These are phyloP conservation scores for Chiua sp. DNA, from an alignment of 1,284 basidiomycete genomes.

Conservation along the genomic window DNA sequence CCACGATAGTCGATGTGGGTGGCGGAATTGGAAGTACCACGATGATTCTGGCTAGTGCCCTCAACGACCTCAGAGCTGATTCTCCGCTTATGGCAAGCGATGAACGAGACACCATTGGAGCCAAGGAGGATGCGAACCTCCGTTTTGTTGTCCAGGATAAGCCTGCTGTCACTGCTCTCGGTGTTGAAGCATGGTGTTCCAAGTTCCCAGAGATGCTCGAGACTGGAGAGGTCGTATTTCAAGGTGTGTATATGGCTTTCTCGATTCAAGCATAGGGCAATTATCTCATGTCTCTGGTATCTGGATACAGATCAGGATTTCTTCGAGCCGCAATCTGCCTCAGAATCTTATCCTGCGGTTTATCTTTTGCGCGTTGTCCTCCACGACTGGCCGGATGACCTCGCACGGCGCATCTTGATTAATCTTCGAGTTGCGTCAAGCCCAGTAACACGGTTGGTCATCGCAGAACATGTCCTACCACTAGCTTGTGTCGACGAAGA, in stretches of 20 bases:
- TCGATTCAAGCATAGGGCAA: neutral
- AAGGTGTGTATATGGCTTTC: slow-evolving; percentile 44
- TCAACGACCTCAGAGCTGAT: slow-evolving; percentile 30
- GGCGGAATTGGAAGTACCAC: slow-evolving; percentile 78
- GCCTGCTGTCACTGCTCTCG: slow-evolving; percentile 64
- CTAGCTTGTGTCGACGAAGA: slow-evolving; percentile 62
- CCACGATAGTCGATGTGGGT: slow-evolving; percentile 74
- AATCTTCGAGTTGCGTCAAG: slow-evolving; percentile 57
- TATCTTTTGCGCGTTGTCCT: slow-evolving; percentile 72
- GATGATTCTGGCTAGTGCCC: slow-evolving; percentile 66
- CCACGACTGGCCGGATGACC: slow-evolving; percentile 76
- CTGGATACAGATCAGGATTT: slow-evolving; percentile 67
- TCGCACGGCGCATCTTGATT: slow-evolving; percentile 56
- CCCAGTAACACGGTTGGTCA: slow-evolving; percentile 59
- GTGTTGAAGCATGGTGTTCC: slow-evolving; percentile 64
- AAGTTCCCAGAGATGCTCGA: slow-evolving; percentile 66
- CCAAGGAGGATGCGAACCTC: slow-evolving; percentile 12
- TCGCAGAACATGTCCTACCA: slow-evolving; percentile 72
- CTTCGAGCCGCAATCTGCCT: slow-evolving; percentile 62
- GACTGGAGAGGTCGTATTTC: slow-evolving; percentile 59
- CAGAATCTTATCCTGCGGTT: slow-evolving; percentile 53
- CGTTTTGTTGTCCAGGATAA: slow-evolving; percentile 74
- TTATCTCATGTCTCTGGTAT: neutral
- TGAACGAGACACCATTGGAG: neutral
- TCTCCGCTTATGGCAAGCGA: neutral